Evolutionary conservation across 2,329 filamentous ascomycete species (phyloP).

Genomic region (Arthrobotrys entomopaga): DNA sequence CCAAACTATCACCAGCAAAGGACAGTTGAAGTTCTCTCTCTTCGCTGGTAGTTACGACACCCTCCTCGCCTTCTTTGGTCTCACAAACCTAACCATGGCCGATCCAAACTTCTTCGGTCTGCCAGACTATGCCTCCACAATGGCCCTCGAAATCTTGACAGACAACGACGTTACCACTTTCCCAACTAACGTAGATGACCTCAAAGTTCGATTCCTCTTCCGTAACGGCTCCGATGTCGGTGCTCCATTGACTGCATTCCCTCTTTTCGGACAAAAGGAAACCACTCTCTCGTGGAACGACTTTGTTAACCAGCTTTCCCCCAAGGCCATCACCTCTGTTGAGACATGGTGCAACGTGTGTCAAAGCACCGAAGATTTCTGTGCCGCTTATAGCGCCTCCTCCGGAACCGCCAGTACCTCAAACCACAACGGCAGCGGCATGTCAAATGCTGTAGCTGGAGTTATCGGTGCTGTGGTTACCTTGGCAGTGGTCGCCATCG

Average conservation of each 20-base stretch:
- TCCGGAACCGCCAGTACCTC: conserved; percentile 7
- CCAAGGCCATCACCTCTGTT: conserved; percentile 52
- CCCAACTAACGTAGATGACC: conserved; percentile 60
- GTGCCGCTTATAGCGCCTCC: conserved; percentile 32
- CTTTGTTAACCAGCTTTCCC: conserved; percentile 54
- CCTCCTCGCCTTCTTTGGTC: conserved; percentile 68
- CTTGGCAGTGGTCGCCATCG: conserved; percentile 42
- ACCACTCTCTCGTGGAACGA: conserved; percentile 54
- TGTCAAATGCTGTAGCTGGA: conserved; percentile 56
- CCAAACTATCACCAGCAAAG: conserved; percentile 63
- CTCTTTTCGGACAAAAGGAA: conserved; percentile 65
- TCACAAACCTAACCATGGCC: conserved; percentile 65
- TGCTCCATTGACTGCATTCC: conserved; percentile 64
- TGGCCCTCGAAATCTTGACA: conserved; percentile 78
- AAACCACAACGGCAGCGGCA: conserved; percentile 12
- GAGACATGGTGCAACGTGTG: conserved; percentile 57
- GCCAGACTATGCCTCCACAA: conserved; percentile 83
- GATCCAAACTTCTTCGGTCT: conserved; percentile 76
- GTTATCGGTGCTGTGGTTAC: conserved; percentile 57
- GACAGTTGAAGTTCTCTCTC: conserved; percentile 67
- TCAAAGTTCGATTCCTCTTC: conserved; percentile 70
- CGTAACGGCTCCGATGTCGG: conserved; percentile 66
- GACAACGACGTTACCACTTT: conserved; percentile 59
- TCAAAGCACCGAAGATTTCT: conserved; percentile 53
- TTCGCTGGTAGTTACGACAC: conserved; percentile 69